Evolutionary conservation across 148 eudicot genomes (phyloP).

Genomic region (Salicornia ramosissima): DNA sequence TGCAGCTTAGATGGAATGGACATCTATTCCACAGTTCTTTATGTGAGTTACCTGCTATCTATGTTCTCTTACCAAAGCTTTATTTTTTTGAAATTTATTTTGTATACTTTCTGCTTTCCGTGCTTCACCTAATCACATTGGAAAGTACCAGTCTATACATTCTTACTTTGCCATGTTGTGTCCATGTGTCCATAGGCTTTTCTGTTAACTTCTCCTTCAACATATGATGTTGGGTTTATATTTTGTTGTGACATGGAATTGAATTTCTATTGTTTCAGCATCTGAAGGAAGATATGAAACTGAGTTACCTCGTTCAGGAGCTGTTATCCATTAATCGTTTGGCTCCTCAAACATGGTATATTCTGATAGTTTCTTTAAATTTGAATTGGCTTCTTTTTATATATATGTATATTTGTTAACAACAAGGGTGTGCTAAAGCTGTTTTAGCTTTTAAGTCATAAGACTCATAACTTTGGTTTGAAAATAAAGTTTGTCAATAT

Average conservation of each 20-base stretch:
- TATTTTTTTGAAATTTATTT: background rate
- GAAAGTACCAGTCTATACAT: background rate
- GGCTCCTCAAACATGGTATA: conserved; percentile 95
- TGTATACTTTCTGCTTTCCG: background rate
- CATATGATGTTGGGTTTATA: background rate
- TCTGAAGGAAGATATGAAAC: conserved; percentile 92
- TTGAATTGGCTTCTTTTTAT: background rate
- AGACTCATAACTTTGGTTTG: background rate
- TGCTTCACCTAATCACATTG: background rate
- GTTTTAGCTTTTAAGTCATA: background rate
- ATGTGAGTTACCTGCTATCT: conserved; percentile 49
- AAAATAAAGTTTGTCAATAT: background rate
- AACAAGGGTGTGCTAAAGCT: background rate
- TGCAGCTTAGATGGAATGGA: conserved; percentile 98
- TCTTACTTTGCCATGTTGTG: background rate
- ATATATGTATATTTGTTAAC: background rate
- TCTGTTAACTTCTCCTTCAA: background rate
- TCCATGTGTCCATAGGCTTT: background rate
- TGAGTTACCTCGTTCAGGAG: conserved; percentile 97
- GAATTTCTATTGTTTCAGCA: conserved; percentile 47
- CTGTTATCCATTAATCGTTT: conserved; percentile 86
- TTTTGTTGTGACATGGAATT: conserved; percentile 8
- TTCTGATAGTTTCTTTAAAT: conserved; percentile 1
- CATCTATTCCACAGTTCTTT: conserved; percentile 83
- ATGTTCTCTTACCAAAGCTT: background rate